These are phyloP conservation scores for Clarireedia sp. DNA, from an alignment of 2,329 filamentous ascomycete species.

Conservation along the genomic window DNA sequence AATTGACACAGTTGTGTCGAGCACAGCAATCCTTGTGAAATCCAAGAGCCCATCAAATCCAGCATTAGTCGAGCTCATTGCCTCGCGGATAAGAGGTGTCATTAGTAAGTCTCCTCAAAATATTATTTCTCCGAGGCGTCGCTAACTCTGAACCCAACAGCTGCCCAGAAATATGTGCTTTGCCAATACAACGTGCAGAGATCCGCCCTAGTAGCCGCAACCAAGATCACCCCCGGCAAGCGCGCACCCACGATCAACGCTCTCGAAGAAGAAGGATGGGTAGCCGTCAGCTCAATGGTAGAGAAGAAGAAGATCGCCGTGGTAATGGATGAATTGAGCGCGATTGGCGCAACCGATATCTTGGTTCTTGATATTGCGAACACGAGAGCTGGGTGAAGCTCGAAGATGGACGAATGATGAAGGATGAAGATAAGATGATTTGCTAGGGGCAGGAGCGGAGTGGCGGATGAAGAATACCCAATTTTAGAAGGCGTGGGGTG, in stretches of 20 bases:
- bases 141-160: constrained; percentile 29
- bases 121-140: not conserved
- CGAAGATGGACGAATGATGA: not conserved
- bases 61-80: constrained; percentile 74
- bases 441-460: not conserved
- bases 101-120: constrained; percentile 52
- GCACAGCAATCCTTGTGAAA: constrained; percentile 84
- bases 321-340: constrained; percentile 30
- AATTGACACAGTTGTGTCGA: constrained; percentile 87
- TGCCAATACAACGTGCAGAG: constrained; percentile 94
- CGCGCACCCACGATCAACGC: constrained; percentile 87
- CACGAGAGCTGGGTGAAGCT: constrained; percentile 22
- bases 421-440: not conserved
- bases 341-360: constrained; percentile 29
- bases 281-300: constrained; percentile 86
- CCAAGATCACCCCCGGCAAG: constrained; percentile 82
- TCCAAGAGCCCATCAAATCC: constrained; percentile 76
- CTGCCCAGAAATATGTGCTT: constrained; percentile 85
- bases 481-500: not conserved
- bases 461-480: too few relatives aligned
- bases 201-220: constrained; percentile 55
- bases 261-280: constrained; percentile 83
- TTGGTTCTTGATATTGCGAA: constrained; percentile 30
- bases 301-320: constrained; percentile 31
- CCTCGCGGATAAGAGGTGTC: constrained; percentile 80